Evolutionary conservation across 345 rosid species (phyloP).

Genomic region (Eucalyptus pauciflora): DNA sequence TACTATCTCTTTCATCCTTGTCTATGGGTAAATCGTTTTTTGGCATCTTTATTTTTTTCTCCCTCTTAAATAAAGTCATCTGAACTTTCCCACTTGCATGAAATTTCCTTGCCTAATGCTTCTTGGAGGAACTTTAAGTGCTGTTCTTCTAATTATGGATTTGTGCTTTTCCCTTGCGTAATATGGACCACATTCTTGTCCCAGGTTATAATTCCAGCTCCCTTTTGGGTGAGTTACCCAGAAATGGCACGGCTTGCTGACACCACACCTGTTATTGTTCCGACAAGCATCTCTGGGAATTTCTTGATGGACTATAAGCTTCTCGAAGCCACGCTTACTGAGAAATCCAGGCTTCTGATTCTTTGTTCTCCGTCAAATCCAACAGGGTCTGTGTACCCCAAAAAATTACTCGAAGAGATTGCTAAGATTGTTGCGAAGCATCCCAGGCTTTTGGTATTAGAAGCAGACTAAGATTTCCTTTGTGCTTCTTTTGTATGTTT

Average conservation of each 20-base stretch:
- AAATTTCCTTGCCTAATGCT: not conserved
- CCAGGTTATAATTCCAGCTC: constrained; percentile 94
- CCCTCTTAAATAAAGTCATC: not conserved
- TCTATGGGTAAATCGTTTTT: not conserved
- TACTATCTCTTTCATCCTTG: not conserved
- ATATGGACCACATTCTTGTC: not conserved
- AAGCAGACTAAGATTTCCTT: not conserved
- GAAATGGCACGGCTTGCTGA: constrained; percentile 90
- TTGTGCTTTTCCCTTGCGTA: not conserved
- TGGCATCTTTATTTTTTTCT: not conserved
- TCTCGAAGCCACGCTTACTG: constrained; percentile 65
- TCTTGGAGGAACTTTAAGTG: not conserved
- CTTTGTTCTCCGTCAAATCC: constrained; percentile 97
- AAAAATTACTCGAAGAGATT: constrained; percentile 75
- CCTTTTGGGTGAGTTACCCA: constrained; percentile 96
- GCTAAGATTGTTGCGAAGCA: constrained; percentile 77
- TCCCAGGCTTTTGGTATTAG: constrained; percentile 84
- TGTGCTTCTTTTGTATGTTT: not conserved
- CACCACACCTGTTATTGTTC: constrained; percentile 86
- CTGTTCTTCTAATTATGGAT: not conserved
- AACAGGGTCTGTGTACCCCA: constrained; percentile 93
- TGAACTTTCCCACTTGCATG: not conserved
- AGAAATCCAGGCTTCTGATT: constrained; percentile 77
- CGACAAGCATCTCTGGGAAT: constrained; percentile 63
- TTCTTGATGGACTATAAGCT: constrained; percentile 76